phyloP scores from a whole-genome alignment of 2,329 filamentous ascomycete species.

The Juglanconis oblonga region DNA sequence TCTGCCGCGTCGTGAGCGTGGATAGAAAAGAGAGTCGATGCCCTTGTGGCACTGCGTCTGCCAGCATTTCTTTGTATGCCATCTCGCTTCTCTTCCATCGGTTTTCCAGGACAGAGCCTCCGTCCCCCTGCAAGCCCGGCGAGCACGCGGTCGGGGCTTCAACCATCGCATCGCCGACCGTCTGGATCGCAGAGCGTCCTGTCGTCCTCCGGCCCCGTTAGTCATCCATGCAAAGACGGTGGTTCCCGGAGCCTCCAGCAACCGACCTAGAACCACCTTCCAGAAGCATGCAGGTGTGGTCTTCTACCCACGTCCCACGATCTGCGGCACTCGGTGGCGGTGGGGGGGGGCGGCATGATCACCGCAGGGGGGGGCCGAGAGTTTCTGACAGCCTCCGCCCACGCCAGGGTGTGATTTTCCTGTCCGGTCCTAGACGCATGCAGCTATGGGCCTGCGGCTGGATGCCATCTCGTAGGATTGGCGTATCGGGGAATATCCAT shows the following conservation, averaged over 20 bases:
- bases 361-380: background rate
- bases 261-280: slow-evolving; percentile 11
- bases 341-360: background rate
- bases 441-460: background rate
- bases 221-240: slow-evolving; percentile 3
- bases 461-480: background rate
- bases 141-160: slow-evolving; percentile 4
- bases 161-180: slow-evolving; percentile 2
- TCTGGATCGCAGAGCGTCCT: background rate
- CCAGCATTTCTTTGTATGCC: slow-evolving; percentile 1
- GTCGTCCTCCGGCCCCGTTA: background rate
- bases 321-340: background rate
- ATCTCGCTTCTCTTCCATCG: background rate
- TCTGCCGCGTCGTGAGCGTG: background rate
- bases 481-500: slow-evolving; percentile 6
- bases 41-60: background rate
- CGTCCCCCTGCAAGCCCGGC: background rate
- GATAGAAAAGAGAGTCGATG: slow-evolving; percentile 1
- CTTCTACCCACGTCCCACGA: background rate
- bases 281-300: slow-evolving; percentile 13
- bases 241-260: background rate
- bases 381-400: background rate
- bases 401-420: background rate
- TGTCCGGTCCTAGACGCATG: background rate
- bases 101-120: slow-evolving; percentile 6